These are phyloP conservation scores for Cyclotella cryptica DNA, from an alignment of 108 stramenopile species.

Conservation along the genomic window DNA sequence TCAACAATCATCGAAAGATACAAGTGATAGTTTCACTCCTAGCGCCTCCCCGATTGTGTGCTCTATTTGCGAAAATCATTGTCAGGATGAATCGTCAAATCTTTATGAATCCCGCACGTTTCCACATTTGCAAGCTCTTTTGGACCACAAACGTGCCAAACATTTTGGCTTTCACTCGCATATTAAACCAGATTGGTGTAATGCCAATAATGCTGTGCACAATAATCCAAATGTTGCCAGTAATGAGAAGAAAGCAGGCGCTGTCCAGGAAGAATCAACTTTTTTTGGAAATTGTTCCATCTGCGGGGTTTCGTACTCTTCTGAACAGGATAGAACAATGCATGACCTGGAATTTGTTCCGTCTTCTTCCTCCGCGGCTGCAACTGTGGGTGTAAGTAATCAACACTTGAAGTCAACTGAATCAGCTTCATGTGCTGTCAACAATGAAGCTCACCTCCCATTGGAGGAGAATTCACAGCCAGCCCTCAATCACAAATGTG, in stretches of 20 bases:
- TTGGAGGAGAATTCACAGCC: too few relatives aligned
- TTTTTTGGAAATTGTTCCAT: conserved; percentile 19
- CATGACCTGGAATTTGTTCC: conserved; percentile 41
- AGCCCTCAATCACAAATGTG: conserved; percentile 2
- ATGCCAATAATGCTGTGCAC: background rate
- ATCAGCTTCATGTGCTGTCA: background rate
- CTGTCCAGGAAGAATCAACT: background rate
- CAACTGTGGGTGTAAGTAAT: background rate
- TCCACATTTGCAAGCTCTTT: conserved; percentile 61
- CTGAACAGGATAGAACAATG: conserved; percentile 3
- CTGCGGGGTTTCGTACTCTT: conserved; percentile 11
- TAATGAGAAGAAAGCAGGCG: background rate
- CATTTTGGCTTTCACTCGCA: conserved; percentile 67
- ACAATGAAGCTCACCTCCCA: background rate
- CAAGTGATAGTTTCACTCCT: background rate
- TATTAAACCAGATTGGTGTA: conserved; percentile 78
- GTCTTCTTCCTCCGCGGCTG: background rate
- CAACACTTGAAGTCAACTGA: background rate
- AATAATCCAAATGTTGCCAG: background rate
- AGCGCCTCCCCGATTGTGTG: conserved; percentile 7
- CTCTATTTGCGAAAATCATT: conserved; percentile 23
- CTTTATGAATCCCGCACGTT: conserved; percentile 45
- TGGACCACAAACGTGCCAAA: conserved; percentile 75
- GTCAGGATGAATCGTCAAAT: background rate
- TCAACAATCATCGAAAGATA: conserved; percentile 11